phyloP scores from a whole-genome alignment of 805 yeast genomes.

The Phaffomyces antillensis region DNA sequence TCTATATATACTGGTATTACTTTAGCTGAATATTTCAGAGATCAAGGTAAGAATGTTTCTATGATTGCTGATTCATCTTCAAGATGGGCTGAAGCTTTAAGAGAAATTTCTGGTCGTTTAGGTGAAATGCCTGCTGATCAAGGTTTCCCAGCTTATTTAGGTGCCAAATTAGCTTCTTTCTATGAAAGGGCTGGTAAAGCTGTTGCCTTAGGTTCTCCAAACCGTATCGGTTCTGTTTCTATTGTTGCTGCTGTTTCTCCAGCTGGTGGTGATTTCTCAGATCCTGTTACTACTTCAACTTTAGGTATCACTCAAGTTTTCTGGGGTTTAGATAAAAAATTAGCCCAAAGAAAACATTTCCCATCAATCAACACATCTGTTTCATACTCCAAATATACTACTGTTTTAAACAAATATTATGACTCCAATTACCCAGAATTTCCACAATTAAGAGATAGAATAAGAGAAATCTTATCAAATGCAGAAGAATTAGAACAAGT shows the following conservation, averaged over 20 bases:
- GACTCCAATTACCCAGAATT: constrained; percentile 84
- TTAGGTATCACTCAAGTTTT: constrained; percentile 99
- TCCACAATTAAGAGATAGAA: constrained; percentile 82
- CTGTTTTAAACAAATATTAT: constrained; percentile 77
- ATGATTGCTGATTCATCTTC: constrained; percentile 99
- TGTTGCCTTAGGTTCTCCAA: constrained; percentile 90
- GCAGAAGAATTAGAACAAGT: constrained; percentile 99
- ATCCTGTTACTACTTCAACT: constrained; percentile 97
- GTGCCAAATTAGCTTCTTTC: constrained; percentile 97
- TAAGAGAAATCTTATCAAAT: constrained; percentile 88
- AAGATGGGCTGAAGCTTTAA: constrained; percentile 99
- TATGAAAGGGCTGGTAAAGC: constrained; percentile 99
- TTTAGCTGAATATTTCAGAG: constrained; percentile 98
- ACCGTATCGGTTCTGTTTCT: constrained; percentile 96
- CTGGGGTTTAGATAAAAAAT: constrained; percentile 99
- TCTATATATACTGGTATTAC: constrained; percentile 99
- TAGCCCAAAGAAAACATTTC: constrained; percentile 99
- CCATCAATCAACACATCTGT: constrained; percentile 96
- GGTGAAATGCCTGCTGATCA: constrained; percentile 99
- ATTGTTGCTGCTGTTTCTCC: constrained; percentile 99
- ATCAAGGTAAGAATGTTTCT: constrained; percentile 97
- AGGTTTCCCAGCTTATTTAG: constrained; percentile 99
- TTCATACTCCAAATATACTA: constrained; percentile 95
- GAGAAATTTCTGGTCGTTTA: constrained; percentile 99
- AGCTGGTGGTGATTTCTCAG: constrained; percentile 99